Base-by-base conservation (phyloP, 805 yeast genomes). In the Dipodascus albidus region DNA sequence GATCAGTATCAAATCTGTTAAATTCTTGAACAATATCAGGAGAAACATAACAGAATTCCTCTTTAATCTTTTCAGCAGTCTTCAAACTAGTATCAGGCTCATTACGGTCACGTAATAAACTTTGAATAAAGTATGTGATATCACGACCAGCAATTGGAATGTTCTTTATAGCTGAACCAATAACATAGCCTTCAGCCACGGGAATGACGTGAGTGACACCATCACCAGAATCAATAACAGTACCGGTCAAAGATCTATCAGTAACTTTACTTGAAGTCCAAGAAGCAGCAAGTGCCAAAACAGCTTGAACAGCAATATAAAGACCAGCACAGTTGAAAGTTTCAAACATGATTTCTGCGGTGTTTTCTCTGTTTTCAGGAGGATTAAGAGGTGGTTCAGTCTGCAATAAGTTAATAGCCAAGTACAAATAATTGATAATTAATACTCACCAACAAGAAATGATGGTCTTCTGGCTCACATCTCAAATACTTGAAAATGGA, bases 171-270 rank as follows among this genome's bases (percentile, higher is more conserved):
- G 97, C 96, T 14, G 96, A 83, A 3, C 98, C 99, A 67, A 93
- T 93, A 33, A 93, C 99, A 67, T 93, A 93, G 55, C 99, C 99
- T 72, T 93, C 99, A 23, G 99, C 98, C 35, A 93, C 99, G 15
- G 99, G 98, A 58, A 93, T 93, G 49, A 93, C 98, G 69, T 93
- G 99, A 11, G 99, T 93, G 2, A 93, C 99, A 76, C 99, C 99
- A 66, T 91, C 99, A 73, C 99, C 99, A 1, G 95, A 84, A 67
- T 93, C 99, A 62, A 93, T 91, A 60, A 93, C 99, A 0, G 98
- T 93, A 70, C 99, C 99, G 4, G 99, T 93, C 62, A 93, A 76
- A 1, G 98, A 88, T 70, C 97, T 82, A 65, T 91, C 99, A 56
- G 82, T 83, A 27, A 89, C 98, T 67, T 93, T 93, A 17, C 96